Percentiles rank a stretch among this genome's conserved stretches.
These are phyloP conservation scores for Cladophialophora immunda DNA, from an alignment of 2,329 filamentous ascomycete species.

Conservation along the genomic window DNA sequence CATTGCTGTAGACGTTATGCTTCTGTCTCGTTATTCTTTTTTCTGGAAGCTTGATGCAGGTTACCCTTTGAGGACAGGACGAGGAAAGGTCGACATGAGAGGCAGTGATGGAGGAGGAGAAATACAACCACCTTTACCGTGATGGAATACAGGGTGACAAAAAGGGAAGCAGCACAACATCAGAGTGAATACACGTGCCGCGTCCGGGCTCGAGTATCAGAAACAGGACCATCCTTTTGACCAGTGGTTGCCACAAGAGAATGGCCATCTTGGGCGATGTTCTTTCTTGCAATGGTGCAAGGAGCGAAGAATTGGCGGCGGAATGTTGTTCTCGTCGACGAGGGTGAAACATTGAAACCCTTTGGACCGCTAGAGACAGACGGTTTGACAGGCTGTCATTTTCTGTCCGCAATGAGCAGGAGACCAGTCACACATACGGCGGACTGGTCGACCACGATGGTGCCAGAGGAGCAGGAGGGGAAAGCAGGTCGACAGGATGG, in stretches of 20 bases:
- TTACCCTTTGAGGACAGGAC: neutral
- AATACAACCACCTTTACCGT: conserved; percentile 9
- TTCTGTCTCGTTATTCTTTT: neutral
- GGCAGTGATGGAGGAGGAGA: conserved; percentile 7
- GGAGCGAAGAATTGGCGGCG: conserved; percentile 24
- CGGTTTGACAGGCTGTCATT: conserved; percentile 28
- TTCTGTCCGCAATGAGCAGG: conserved; percentile 1
- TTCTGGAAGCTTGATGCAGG: neutral
- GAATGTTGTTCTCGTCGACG: conserved; percentile 25
- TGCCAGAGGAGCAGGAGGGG: neutral
- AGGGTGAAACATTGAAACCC: conserved; percentile 32
- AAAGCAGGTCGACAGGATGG: conserved; percentile 21
- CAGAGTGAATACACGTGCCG: conserved; percentile 17
- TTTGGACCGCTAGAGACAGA: neutral
- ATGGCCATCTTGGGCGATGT: conserved; percentile 7
- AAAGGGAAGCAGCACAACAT: conserved; percentile 24
- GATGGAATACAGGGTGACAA: neutral
- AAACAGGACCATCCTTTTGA: conserved; percentile 19
- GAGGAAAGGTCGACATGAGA: conserved; percentile 4
- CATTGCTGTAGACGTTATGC: conserved; percentile 1
- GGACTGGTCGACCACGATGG: conserved; percentile 6
- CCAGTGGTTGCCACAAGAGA: conserved; percentile 14
- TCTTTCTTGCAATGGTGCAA: conserved; percentile 21
- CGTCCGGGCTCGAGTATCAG: conserved; percentile 16
- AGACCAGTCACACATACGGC: conserved; percentile 7